Conservation (phyloP, 2,329 filamentous ascomycete species). For the Colletotrichum sp. region DNA sequence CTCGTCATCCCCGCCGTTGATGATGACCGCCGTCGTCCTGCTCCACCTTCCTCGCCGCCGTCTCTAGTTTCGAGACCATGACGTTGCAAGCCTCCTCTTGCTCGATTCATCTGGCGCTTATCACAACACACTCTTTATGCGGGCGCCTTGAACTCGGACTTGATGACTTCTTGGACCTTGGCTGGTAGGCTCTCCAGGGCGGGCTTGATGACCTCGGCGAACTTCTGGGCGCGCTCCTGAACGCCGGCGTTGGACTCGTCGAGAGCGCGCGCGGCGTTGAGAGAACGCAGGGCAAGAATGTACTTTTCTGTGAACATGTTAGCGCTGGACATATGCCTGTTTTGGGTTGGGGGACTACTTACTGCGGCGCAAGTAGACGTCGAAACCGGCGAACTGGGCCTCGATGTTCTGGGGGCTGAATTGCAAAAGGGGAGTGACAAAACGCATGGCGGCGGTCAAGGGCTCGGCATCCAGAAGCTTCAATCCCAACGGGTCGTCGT, state of each 20-base stretch:
- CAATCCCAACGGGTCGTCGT: constrained; percentile 84
- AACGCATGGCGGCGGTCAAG: constrained; percentile 86
- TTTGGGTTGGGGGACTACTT: constrained; percentile 42
- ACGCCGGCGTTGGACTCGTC: constrained; percentile 73
- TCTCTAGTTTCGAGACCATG: background rate
- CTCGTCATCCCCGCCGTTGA: constrained; percentile 55
- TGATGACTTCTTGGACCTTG: constrained; percentile 73
- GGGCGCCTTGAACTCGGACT: constrained; percentile 62
- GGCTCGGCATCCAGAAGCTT: constrained; percentile 86
- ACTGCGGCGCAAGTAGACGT: constrained; percentile 87
- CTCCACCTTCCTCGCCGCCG: background rate
- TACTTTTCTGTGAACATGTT: constrained; percentile 71
- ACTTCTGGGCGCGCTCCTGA: constrained; percentile 75
- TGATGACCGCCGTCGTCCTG: background rate
- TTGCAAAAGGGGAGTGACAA: constrained; percentile 80
- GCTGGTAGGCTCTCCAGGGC: constrained; percentile 65
- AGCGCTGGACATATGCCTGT: constrained; percentile 23
- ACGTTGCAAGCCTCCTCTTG: background rate
- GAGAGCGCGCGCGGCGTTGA: constrained; percentile 74
- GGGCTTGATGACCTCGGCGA: constrained; percentile 67
- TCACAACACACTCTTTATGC: background rate
- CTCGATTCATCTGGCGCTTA: background rate
- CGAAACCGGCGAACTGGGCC: constrained; percentile 85
- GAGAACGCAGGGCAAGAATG: constrained; percentile 83
- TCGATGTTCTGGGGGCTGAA: constrained; percentile 81